A percentile compares a stretch with the other conserved stretches of the same genome.
phyloP scores from a whole-genome alignment of 73 alveolate species.

The Paramecium bursaria region DNA sequence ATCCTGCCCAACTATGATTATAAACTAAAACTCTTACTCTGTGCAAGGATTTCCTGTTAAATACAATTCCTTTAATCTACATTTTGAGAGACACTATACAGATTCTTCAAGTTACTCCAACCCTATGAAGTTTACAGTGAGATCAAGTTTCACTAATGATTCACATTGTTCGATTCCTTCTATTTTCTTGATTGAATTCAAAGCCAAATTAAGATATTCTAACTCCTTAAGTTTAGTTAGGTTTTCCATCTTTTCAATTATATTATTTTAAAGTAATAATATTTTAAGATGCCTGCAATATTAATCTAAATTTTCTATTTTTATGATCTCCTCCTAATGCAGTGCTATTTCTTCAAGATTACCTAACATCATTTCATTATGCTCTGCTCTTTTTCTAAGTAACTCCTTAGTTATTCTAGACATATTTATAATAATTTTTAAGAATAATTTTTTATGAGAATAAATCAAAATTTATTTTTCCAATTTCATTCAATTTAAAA shows the following conservation, averaged over 20 bases:
- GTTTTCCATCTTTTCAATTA: conserved; percentile 97
- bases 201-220: conserved; percentile 98
- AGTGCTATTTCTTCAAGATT: conserved; percentile 96
- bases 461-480: too few species aligned
- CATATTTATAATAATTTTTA: conserved; percentile 39
- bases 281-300: conserved; percentile 94
- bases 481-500: conserved; percentile 30
- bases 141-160: conserved; percentile 94
- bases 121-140: conserved; percentile 97
- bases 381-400: conserved; percentile 97
- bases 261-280: conserved; percentile 95
- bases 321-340: conserved; percentile 92
- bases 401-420: conserved; percentile 87
- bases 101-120: conserved; percentile 92
- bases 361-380: conserved; percentile 97
- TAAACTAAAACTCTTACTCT: conserved; percentile 60
- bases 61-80: conserved; percentile 83
- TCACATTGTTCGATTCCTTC: conserved; percentile 98
- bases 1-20: conserved; percentile 82
- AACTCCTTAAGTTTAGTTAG: conserved; percentile 94
- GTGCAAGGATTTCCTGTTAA: conserved; percentile 97
- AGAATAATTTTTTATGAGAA: too few species aligned
- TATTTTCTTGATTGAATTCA: conserved; percentile 91
- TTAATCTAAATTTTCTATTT: conserved; percentile 87
- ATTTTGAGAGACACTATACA: conserved; percentile 62